Percentiles rank a stretch among this genome's conserved stretches.
Conservation (phyloP, 441 rosid species). For the Adansonia madagascariensis region DNA sequence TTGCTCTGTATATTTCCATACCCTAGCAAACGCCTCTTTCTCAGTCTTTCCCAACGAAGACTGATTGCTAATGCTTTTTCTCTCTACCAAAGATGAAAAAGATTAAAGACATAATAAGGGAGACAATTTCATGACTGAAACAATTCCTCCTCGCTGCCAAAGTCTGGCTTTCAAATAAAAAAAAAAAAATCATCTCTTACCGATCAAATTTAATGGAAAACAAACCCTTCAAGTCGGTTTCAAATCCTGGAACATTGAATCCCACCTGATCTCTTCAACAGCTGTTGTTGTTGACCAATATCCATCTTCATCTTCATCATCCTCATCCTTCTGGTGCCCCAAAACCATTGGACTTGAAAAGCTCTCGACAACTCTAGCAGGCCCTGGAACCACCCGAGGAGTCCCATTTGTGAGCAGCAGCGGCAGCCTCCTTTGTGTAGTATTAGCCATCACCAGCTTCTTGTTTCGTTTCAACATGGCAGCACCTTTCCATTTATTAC, state of each 20-base stretch:
- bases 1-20: not conserved
- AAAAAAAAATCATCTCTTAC: constrained; percentile 63
- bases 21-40: constrained; percentile 30
- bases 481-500: constrained; percentile 53
- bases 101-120: constrained; percentile 29
- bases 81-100: constrained; percentile 24
- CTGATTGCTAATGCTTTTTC: constrained; percentile 18
- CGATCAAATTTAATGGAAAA: constrained; percentile 32
- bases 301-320: constrained; percentile 34
- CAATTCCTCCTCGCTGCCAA: constrained; percentile 39
- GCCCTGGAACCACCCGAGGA: constrained; percentile 41
- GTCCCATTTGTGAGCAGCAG: constrained; percentile 62
- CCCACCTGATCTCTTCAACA: constrained; percentile 77
- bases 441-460: constrained; percentile 39
- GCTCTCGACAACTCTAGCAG: constrained; percentile 37
- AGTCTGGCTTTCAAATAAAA: constrained; percentile 30
- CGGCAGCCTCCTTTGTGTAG: constrained; percentile 45
- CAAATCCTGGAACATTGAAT: constrained; percentile 78
- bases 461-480: constrained; percentile 65
- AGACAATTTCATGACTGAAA: constrained; percentile 55
- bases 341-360: constrained; percentile 53
- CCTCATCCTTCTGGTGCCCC: constrained; percentile 46
- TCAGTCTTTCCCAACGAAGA: constrained; percentile 15
- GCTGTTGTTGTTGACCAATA: constrained; percentile 47
- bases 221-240: constrained; percentile 66